Conservation (phyloP, 495 filamentous ascomycete species). For the Aspergillus heteromorphus region DNA sequence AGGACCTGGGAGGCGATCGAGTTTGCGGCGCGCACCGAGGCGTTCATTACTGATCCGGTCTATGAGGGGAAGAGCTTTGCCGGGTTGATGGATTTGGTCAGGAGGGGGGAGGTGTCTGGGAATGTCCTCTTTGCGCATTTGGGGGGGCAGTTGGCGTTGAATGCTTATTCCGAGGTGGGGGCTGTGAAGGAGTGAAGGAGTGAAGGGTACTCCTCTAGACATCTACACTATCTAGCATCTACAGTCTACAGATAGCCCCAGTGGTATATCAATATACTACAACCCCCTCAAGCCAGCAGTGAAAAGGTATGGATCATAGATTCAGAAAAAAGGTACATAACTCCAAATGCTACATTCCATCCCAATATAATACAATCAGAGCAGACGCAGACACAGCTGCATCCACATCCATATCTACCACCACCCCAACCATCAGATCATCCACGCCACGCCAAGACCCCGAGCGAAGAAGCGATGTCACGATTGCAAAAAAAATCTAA, state of each 20-base stretch:
- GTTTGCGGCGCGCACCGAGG: constrained; percentile 56
- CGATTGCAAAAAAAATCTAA: constrained; percentile 17
- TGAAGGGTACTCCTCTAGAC: too few species aligned
- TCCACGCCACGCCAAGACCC: too few species aligned
- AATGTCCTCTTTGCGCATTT: constrained; percentile 62
- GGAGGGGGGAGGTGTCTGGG: constrained; percentile 48
- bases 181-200: constrained; percentile 14
- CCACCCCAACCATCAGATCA: too few species aligned
- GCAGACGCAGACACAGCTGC: too few species aligned
- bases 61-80: constrained; percentile 65
- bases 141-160: constrained; percentile 58
- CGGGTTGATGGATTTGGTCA: constrained; percentile 60
- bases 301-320: too few species aligned
- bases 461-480: constrained; percentile 15
- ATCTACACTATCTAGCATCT: too few species aligned
- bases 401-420: too few species aligned
- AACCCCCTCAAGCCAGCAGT: too few species aligned
- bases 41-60: constrained; percentile 62
- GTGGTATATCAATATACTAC: too few species aligned
- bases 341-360: not conserved
- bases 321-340: too few species aligned
- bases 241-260: too few species aligned
- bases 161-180: constrained; percentile 47
- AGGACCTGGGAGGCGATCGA: constrained; percentile 56
- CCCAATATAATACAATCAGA: too few species aligned